These are phyloP conservation scores for Yarrowia sp. DNA, from an alignment of 805 yeast species.

Conservation along the genomic window DNA sequence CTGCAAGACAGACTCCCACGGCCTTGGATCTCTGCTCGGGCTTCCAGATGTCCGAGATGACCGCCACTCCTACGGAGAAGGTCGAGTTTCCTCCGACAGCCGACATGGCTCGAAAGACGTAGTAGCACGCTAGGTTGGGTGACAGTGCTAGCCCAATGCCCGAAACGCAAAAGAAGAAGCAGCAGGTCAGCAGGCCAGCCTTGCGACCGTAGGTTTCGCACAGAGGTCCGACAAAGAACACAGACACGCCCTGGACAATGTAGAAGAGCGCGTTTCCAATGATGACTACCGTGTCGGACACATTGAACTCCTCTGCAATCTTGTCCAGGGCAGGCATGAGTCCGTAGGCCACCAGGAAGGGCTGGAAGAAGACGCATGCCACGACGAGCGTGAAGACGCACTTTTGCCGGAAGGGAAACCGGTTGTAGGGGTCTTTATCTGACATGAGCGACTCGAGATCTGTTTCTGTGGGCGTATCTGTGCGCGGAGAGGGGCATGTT, in stretches of 20 bases:
- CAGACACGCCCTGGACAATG: conserved; percentile 53
- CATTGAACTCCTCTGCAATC: conserved; percentile 47
- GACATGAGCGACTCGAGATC: not conserved
- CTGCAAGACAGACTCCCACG: conserved; percentile 49
- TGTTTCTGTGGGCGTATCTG: not conserved
- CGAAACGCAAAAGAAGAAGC: conserved; percentile 37
- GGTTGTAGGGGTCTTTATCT: conserved; percentile 6
- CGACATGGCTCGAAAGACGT: conserved; percentile 48
- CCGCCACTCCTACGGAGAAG: conserved; percentile 52
- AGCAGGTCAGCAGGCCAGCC: conserved; percentile 45
- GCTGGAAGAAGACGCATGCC: conserved; percentile 18
- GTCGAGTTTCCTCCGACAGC: conserved; percentile 57
- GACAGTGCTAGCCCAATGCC: conserved; percentile 47
- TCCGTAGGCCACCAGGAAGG: conserved; percentile 42
- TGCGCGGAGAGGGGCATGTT: not conserved
- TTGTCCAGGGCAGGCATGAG: conserved; percentile 53
- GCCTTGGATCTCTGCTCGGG: conserved; percentile 53
- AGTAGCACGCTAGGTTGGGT: conserved; percentile 53
- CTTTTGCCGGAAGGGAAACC: conserved; percentile 12
- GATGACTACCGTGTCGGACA: conserved; percentile 49
- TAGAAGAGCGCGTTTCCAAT: conserved; percentile 51
- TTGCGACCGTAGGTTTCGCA: conserved; percentile 54
- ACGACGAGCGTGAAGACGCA: conserved; percentile 10
- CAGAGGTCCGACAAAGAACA: conserved; percentile 50
- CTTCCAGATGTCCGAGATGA: conserved; percentile 50